These are phyloP conservation scores for Candida caryicola DNA, from an alignment of 805 yeast genomes.

Conservation along the genomic window DNA sequence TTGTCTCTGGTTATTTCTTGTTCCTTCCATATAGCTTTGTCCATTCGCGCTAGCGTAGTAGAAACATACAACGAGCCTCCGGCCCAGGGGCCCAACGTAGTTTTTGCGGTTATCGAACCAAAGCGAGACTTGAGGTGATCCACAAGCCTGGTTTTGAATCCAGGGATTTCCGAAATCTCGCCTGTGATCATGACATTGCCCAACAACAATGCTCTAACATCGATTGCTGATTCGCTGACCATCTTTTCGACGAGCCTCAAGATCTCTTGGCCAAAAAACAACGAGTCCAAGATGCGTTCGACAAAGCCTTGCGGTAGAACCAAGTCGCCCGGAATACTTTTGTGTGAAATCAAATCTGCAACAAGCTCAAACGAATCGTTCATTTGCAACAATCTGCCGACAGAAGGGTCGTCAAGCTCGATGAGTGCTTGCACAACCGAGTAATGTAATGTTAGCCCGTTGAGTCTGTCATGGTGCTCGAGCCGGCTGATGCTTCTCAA, in stretches of 20 bases:
- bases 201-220: conserved; percentile 15
- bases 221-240: conserved; percentile 15
- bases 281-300: conserved; percentile 13
- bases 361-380: conserved; percentile 16
- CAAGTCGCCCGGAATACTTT: conserved; percentile 12
- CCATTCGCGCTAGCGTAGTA: conserved; percentile 13
- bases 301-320: conserved; percentile 11
- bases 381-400: conserved; percentile 8
- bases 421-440: conserved; percentile 13
- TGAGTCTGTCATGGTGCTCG: conserved; percentile 4
- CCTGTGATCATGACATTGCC: conserved; percentile 25
- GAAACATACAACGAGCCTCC: conserved; percentile 31
- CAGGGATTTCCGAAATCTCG: conserved; percentile 21
- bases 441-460: conserved; percentile 20
- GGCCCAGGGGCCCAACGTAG: conserved; percentile 30
- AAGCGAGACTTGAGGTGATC: conserved; percentile 8
- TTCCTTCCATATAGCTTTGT: conserved; percentile 16
- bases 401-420: conserved; percentile 8
- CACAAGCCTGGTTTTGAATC: conserved; percentile 18
- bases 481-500: conserved; percentile 13
- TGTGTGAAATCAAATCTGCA: conserved; percentile 14
- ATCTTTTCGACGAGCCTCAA: conserved; percentile 6
- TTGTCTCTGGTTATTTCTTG: conserved; percentile 22
- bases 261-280: conserved; percentile 9
- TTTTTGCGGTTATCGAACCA: not conserved